Conservation (phyloP, 768 basidiomycete species). For the Exidia glandulosa region DNA sequence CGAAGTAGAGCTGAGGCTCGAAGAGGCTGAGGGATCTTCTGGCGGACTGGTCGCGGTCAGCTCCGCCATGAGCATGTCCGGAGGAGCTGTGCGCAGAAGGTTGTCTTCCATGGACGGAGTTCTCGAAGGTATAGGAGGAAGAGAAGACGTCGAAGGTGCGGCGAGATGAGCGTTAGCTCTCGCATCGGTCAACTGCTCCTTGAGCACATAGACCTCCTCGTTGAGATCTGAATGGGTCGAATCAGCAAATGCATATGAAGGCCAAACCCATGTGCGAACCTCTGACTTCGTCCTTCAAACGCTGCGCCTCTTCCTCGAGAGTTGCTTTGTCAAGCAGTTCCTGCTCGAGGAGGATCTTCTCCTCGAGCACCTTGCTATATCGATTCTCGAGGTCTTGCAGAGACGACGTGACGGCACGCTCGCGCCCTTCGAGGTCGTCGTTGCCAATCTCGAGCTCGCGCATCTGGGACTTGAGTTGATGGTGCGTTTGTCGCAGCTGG, state of each 20-base stretch:
- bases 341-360: conserved; percentile 94
- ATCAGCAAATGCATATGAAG: conserved; percentile 7
- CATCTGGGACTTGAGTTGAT: conserved; percentile 58
- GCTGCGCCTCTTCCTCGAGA: conserved; percentile 82
- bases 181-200: conserved; percentile 51
- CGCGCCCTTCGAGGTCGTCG: conserved; percentile 92
- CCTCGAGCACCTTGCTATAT: conserved; percentile 85
- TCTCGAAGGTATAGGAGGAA: conserved; percentile 25
- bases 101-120: conserved; percentile 37
- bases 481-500: conserved; percentile 62
- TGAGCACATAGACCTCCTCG: conserved; percentile 73
- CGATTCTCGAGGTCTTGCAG: conserved; percentile 77
- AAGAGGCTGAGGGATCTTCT: not conserved
- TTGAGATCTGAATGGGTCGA: conserved; percentile 51
- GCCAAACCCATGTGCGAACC: conserved; percentile 37
- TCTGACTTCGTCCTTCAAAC: conserved; percentile 85
- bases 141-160: conserved; percentile 16
- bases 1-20: not conserved
- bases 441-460: conserved; percentile 95
- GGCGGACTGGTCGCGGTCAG: conserved; percentile 26
- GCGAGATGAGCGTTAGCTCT: conserved; percentile 17
- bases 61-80: conserved; percentile 22
- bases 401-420: conserved; percentile 75
- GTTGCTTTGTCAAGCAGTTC: conserved; percentile 85
- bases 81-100: conserved; percentile 35